phyloP scores from a whole-genome alignment of 2,329 filamentous ascomycete species.

The Neonectria coccinea region DNA sequence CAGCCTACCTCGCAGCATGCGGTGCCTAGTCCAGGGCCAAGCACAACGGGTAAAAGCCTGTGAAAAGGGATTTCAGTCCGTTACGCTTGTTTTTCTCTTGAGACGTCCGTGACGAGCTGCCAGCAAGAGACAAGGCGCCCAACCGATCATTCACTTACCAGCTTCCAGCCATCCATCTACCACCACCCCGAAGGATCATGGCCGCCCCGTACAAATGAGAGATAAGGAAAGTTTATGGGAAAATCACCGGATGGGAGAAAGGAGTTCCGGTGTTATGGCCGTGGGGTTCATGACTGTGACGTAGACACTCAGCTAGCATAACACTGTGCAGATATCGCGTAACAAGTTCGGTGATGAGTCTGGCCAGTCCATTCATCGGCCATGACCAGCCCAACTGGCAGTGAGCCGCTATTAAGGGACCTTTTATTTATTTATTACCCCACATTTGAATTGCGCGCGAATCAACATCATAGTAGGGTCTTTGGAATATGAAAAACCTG shows the following conservation, averaged over 20 bases:
- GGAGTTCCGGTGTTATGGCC: neutral
- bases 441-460: neutral
- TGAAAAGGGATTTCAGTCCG: too few relatives aligned
- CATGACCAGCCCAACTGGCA: neutral
- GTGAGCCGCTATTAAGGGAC: too few relatives aligned
- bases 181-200: neutral
- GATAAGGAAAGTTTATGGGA: neutral
- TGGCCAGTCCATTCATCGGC: neutral
- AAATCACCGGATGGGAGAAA: neutral
- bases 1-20: neutral
- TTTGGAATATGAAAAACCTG: neutral
- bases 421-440: neutral
- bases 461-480: neutral
- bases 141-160: neutral
- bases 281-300: neutral
- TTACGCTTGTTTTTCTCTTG: neutral
- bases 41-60: neutral
- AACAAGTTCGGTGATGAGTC: neutral
- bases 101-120: neutral
- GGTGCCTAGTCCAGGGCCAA: neutral
- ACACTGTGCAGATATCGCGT: too few relatives aligned
- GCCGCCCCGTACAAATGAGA: neutral
- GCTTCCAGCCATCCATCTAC: neutral
- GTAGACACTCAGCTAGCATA: too few relatives aligned
- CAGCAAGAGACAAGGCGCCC: neutral